Conservation (phyloP, 768 basidiomycete species). For the Collybia nuda region DNA sequence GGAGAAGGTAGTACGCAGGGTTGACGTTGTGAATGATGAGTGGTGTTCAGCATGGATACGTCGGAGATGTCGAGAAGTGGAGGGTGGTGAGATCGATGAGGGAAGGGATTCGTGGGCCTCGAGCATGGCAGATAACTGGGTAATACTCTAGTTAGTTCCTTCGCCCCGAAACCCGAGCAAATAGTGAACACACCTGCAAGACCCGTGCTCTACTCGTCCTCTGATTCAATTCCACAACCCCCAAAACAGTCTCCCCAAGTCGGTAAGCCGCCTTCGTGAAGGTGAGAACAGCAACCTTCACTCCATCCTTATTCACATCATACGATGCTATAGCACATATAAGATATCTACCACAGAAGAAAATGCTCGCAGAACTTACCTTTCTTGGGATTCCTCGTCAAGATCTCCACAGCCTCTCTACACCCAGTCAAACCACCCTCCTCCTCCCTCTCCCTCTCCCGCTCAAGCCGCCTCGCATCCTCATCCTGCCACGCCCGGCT, state of each 20-base stretch:
- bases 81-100: constrained; percentile 48
- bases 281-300: constrained; percentile 86
- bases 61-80: constrained; percentile 52
- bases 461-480: constrained; percentile 29
- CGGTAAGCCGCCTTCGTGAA: constrained; percentile 91
- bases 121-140: constrained; percentile 82
- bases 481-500: constrained; percentile 22
- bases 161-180: background rate
- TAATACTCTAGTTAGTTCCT: background rate
- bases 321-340: constrained; percentile 66
- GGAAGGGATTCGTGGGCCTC: constrained; percentile 89
- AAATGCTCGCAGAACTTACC: constrained; percentile 40
- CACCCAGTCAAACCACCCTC: constrained; percentile 57
- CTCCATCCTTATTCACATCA: constrained; percentile 92
- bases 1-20: constrained; percentile 78
- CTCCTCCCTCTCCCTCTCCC: constrained; percentile 35
- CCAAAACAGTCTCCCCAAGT: constrained; percentile 89
- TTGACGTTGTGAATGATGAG: constrained; percentile 70
- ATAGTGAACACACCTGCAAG: constrained; percentile 61
- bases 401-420: constrained; percentile 86
- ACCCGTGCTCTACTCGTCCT: constrained; percentile 71
- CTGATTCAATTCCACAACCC: constrained; percentile 86
- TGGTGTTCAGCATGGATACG: constrained; percentile 87
- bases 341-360: background rate
- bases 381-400: constrained; percentile 89